Base-by-base conservation (phyloP, 1,284 basidiomycete genomes). In the Trichosporon asahii region DNA sequence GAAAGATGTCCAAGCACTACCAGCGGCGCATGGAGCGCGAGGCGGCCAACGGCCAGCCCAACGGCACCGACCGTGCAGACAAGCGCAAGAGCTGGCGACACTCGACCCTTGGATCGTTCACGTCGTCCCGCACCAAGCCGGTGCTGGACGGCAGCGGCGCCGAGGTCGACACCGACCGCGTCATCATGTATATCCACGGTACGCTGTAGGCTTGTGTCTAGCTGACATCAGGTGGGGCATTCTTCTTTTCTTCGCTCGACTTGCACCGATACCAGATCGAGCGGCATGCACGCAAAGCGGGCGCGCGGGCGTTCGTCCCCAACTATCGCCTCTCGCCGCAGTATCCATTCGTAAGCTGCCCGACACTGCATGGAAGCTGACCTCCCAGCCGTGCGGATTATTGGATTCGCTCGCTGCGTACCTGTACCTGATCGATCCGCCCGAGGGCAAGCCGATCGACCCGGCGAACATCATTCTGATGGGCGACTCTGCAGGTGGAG, bases 401-500 rank as follows among this genome's bases (percentile, higher is more conserved):
- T 78, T 83, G 33, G 85, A 85, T 70, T 78, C 79, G 5, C 78
- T 85, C 1, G 78, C 82, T 0, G 76, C 83, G 0, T 85, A 87
- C 86, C 88, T 87, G 82, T 98, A 85, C 84, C 88, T 87, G 82
- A 89, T 87, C 83, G 87, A 81, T 74, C 93, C 93, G 0, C 92
- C 87, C 0, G 86, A 83, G n/a, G 88, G 90, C 6, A 84, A 84
- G 8, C 88, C 94, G 0, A 90, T 99, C 21, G 87, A 91, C 44
- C 94, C 96, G 0, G 87, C 86, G 0, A 89, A 90, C 71, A 91
- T 98, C 66, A 88, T 98, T 12, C 83, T 97, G 53, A 90, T 90
- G 9, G 96, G 96, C 1, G 94, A 96, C 81, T 95, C 93, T 25
- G 95, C 96, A 0, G 96, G 96, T 4, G 96, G 93, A 1, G 95